Base-by-base conservation (phyloP, 345 rosid species). In the Acer campestre region DNA sequence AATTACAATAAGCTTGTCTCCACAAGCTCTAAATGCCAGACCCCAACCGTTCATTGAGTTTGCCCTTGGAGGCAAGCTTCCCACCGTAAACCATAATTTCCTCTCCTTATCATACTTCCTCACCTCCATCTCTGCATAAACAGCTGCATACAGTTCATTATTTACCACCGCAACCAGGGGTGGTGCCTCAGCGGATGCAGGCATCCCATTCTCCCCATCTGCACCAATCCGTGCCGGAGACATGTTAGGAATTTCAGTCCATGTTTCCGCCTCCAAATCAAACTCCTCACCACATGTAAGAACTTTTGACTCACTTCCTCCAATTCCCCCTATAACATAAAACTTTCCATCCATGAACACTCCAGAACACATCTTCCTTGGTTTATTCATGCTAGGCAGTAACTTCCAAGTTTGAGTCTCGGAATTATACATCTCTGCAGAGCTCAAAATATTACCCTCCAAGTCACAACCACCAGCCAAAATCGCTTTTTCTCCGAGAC, bases 1-100 rank as follows among this genome's bases (percentile, higher is more conserved):
- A n/a, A 95, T 90, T 55, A 95, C 98, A 14, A 95, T 87, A 49
- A 94, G 89, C 78, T 87, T 75, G 75, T 91, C 94, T 64, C 98
- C 98, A 56, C 97, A 93, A 4, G 98, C 97, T 89, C 97, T 86
- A 70, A 95, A 95, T 10, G 98, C 98, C 51, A 95, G 89, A 20
- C 98, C 98, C 98, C 98, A 95, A 25, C 98, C 98, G 61, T 95
- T 90, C 87, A 93, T 89, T 13, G 98, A 93, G 79, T 81, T 90
- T 23, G 93, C 94, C 56, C 94, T 87, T 70, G 90, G 97, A 59
- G 98, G 98, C 89, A 95, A 82, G 48, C 88, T 81, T 48, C 98
- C 98, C 29, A 95, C 81, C 0, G 89, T 84, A 53, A 79, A 25
- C 98, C 98, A 95, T 11, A n/a, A 73, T 78, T 80, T 89, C 1